These are phyloP conservation scores for Ceratobasidium sp. DNA, from an alignment of 1,284 basidiomycete species.

Conservation along the genomic window DNA sequence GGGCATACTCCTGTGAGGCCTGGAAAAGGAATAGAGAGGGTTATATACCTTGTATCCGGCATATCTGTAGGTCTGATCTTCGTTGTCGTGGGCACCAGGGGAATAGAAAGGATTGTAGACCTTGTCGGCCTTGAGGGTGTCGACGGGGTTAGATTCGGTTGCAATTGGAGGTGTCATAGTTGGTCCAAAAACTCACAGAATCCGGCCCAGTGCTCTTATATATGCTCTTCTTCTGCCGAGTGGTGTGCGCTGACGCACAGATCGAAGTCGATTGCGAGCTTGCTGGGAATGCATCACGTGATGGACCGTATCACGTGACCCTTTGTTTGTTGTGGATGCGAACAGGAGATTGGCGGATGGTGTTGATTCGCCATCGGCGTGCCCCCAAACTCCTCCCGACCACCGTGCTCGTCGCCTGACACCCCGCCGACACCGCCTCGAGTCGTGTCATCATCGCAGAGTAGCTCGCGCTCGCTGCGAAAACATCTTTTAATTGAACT, in stretches of 20 bases:
- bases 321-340: constrained; percentile 35
- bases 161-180: constrained; percentile 35
- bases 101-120: constrained; percentile 75
- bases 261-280: constrained; percentile 36
- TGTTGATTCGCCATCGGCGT: background rate
- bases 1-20: constrained; percentile 22
- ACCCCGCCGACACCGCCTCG: constrained; percentile 7
- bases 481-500: background rate
- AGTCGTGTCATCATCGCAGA: background rate
- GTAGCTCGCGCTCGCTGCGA: background rate
- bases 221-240: background rate
- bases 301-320: constrained; percentile 12
- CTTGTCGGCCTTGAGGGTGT: constrained; percentile 26
- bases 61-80: constrained; percentile 65
- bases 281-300: constrained; percentile 32
- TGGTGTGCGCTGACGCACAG: constrained; percentile 36
- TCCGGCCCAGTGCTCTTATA: background rate
- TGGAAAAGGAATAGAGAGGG: background rate
- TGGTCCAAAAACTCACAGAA: background rate
- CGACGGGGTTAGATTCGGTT: constrained; percentile 19
- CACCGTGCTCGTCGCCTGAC: constrained; percentile 29
- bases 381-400: constrained; percentile 36
- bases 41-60: constrained; percentile 68
- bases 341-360: constrained; percentile 13
- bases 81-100: constrained; percentile 64